Conservation (phyloP, 441 rosid genomes). For the Rhodomyrtus psidioides region DNA sequence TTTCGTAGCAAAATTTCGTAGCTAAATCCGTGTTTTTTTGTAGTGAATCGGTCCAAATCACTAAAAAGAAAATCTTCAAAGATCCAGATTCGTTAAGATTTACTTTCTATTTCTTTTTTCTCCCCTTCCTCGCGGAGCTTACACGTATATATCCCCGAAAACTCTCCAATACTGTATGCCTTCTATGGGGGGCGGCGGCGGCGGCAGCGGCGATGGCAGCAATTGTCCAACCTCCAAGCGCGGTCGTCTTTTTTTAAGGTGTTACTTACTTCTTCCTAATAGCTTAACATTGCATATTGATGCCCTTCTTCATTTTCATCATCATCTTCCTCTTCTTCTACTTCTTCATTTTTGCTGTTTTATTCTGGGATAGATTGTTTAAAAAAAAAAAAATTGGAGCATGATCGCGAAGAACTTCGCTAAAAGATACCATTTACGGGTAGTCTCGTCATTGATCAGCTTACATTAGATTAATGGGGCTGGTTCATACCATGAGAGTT, state of each 20-base stretch:
- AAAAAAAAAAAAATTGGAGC: no score
- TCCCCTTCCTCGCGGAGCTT: neutral
- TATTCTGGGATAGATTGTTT: no score
- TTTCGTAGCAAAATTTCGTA: no score
- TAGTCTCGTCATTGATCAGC: no score
- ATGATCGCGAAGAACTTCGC: no score
- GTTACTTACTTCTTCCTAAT: neutral
- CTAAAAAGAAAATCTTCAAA: neutral
- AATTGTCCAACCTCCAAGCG: neutral
- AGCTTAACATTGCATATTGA: neutral
- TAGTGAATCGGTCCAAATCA: rapidly evolving
- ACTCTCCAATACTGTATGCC: neutral
- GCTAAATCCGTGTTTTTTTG: no score
- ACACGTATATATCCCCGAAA: neutral
- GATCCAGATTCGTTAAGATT: neutral
- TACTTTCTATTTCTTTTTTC: neutral
- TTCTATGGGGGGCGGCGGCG: neutral
- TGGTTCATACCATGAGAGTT: no score
- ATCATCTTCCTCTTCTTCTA: neutral
- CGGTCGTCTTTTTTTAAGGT: neutral
- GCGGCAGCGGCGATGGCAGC: neutral
- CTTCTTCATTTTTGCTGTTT: neutral
- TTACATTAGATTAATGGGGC: no score
- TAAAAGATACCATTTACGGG: no score
- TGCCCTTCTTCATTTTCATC: neutral